Percentiles rank a stretch among this genome's conserved stretches.
phyloP scores from a whole-genome alignment of 148 eudicot species.

The Amaranthus cruentus region DNA sequence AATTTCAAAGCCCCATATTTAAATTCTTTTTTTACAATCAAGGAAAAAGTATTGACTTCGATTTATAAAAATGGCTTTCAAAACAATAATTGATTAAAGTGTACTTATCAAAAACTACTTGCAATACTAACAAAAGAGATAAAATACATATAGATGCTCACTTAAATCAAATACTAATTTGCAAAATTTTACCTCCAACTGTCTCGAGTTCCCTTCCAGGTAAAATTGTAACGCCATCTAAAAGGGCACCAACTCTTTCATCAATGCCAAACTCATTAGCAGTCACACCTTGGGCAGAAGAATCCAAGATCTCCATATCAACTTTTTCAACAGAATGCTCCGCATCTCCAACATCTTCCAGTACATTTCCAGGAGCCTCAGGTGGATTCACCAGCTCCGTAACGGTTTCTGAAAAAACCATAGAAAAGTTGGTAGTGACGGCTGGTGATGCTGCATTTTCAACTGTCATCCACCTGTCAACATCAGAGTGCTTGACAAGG shows the following conservation, averaged over 20 bases:
- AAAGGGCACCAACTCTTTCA: conserved; percentile 67
- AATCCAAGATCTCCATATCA: conserved; percentile 29
- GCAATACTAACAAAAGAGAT: no score
- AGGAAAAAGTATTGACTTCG: no score
- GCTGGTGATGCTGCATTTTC: conserved; percentile 95
- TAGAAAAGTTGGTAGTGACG: conserved; percentile 49
- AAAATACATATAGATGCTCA: no score
- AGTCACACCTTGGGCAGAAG: conserved; percentile 21
- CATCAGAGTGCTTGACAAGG: conserved; percentile 68
- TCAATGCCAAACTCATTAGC: conserved; percentile 59
- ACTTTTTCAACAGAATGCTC: conserved; percentile 24
- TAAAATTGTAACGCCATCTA: conserved; percentile 51
- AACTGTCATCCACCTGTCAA: conserved; percentile 95
- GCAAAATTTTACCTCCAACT: conserved; percentile 49
- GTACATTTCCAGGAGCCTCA: conserved; percentile 77
- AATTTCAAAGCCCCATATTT: no score
- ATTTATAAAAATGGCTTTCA: no score
- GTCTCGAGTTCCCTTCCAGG: conserved; percentile 83
- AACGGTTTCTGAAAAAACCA: conserved; percentile 58
- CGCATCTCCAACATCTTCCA: conserved; percentile 53
- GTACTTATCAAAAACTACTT: no score
- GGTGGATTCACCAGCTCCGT: conserved; percentile 76
- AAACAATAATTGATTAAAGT: no score
- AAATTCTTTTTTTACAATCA: no score
- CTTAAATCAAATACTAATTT: no score